Percentiles rank a stretch among this genome's conserved stretches.
Conservation (phyloP, 164 flowering plant genomes). For the Vitis rupestris region DNA sequence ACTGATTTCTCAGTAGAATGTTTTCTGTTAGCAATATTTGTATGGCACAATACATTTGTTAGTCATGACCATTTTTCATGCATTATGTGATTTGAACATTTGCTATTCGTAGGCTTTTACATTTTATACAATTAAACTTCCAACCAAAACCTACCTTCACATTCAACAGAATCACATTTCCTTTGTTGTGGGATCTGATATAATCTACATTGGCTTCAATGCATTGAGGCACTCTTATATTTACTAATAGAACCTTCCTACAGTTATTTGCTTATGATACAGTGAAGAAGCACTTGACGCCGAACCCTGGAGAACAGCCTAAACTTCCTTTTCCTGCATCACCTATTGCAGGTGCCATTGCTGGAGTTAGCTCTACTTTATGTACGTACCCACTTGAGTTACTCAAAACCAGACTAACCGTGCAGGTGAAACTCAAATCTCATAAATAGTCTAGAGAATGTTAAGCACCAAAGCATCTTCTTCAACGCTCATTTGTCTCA, state of each 20-base stretch:
- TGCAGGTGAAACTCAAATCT: constrained; percentile 49
- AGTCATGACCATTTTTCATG: too few species aligned
- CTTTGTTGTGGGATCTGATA: neutral
- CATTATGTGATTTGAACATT: too few species aligned
- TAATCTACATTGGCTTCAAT: neutral
- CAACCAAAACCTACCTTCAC: neutral
- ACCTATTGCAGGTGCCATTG: constrained; percentile 73
- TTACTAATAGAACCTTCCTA: constrained; percentile 7
- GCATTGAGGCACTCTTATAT: neutral
- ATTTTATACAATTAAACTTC: too few species aligned
- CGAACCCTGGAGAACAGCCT: constrained; percentile 49
- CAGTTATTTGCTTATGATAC: constrained; percentile 83
- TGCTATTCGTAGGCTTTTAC: neutral
- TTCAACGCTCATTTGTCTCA: neutral
- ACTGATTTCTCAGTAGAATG: neutral
- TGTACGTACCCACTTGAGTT: constrained; percentile 79
- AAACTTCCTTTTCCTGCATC: constrained; percentile 65
- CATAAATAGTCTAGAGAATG: neutral
- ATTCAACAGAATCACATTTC: neutral
- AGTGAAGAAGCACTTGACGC: constrained; percentile 58
- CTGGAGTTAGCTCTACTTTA: constrained; percentile 81
- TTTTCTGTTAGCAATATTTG: too few species aligned
- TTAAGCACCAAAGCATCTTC: neutral
- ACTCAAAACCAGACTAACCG: constrained; percentile 71
- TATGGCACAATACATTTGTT: too few species aligned